A percentile compares a stretch with the other conserved stretches of the same genome.
These are phyloP conservation scores for Ceratopteris richardii DNA, from an alignment of 75 land plant genomes.

Conservation along the genomic window DNA sequence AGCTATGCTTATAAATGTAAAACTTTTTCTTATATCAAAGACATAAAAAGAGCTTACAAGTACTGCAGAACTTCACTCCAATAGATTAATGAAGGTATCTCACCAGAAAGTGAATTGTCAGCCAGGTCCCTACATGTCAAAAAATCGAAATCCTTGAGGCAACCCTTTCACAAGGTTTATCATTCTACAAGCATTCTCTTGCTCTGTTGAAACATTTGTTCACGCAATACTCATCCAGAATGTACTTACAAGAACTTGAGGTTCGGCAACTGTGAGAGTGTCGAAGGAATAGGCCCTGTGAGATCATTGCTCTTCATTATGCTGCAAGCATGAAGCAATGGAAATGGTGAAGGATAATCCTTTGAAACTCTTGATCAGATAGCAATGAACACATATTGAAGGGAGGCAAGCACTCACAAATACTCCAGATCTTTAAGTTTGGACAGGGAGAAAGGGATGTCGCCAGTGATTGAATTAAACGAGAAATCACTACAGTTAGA, in stretches of 20 bases:
- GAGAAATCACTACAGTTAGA: constrained; percentile 20
- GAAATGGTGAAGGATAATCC: background rate
- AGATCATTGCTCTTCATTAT: constrained; percentile 65
- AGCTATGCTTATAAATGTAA: too few relatives aligned
- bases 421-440: constrained; percentile 64
- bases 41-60: constrained; percentile 74
- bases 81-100: constrained; percentile 83
- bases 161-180: too few relatives aligned
- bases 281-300: constrained; percentile 81
- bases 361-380: background rate
- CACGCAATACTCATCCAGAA: too few relatives aligned
- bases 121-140: constrained; percentile 56
- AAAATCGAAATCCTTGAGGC: background rate
- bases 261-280: constrained; percentile 84
- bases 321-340: constrained; percentile 29
- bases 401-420: constrained; percentile 32
- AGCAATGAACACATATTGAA: background rate
- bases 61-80: constrained; percentile 98
- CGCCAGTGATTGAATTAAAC: constrained; percentile 30
- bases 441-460: constrained; percentile 76
- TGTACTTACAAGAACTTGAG: constrained; percentile 76
- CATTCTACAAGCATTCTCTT: too few relatives aligned
- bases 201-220: too few relatives aligned
- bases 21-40: too few relatives aligned
- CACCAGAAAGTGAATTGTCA: constrained; percentile 72